A percentile compares a stretch with the other conserved stretches of the same genome.
Conservation (phyloP, 1,284 basidiomycete species). For the Austroboletus niveus region DNA sequence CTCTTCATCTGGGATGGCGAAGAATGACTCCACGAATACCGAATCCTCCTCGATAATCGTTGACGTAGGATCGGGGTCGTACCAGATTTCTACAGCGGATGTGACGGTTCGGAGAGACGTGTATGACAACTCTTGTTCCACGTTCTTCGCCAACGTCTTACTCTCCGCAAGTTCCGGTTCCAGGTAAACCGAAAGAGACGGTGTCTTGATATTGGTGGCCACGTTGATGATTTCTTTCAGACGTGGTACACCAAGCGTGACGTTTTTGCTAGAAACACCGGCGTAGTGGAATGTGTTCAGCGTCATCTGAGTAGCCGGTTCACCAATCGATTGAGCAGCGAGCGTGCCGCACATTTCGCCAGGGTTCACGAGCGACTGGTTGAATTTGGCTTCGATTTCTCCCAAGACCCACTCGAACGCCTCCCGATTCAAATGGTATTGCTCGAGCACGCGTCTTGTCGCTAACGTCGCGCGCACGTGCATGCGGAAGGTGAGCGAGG, state of each 20-base stretch:
- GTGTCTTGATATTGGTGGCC: constrained; percentile 97
- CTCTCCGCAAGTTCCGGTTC: constrained; percentile 68
- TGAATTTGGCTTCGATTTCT: constrained; percentile 95
- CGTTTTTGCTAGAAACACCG: constrained; percentile 97
- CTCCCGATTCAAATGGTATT: constrained; percentile 82
- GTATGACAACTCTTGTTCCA: constrained; percentile 91
- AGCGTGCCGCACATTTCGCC: constrained; percentile 99
- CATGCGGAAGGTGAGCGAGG: constrained; percentile 91
- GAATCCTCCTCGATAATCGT: constrained; percentile 97
- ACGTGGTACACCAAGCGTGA: constrained; percentile 97
- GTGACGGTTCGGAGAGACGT: constrained; percentile 96
- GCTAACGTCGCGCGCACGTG: constrained; percentile 89
- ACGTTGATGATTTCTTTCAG: constrained; percentile 99
- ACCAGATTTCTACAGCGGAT: constrained; percentile 96
- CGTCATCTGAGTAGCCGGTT: constrained; percentile 99
- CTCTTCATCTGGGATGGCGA: constrained; percentile 97
- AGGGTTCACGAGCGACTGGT: constrained; percentile 86
- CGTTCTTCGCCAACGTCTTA: constrained; percentile 70
- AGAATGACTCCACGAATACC: constrained; percentile 98
- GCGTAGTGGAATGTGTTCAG: constrained; percentile 98
- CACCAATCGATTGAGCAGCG: constrained; percentile 97
- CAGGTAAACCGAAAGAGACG: constrained; percentile 90
- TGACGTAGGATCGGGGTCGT: constrained; percentile 90
- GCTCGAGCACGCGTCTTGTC: constrained; percentile 80
- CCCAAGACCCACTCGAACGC: constrained; percentile 98